Base-by-base conservation (phyloP, 1,284 basidiomycete genomes). In the Quambalaria eucalypti region DNA sequence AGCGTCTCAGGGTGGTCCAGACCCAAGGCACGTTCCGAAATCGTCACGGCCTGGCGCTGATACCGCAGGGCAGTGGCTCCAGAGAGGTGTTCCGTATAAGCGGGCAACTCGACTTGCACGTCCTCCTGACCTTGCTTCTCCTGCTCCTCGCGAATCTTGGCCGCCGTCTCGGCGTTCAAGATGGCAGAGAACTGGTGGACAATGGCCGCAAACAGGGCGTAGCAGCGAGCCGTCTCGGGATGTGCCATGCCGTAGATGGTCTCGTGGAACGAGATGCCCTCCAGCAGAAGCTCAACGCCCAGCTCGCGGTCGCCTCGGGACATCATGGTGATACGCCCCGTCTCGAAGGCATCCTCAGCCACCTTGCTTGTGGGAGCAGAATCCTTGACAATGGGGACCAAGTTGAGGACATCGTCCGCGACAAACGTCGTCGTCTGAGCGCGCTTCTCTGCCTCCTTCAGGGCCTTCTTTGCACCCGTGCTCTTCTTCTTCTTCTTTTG, bases 181-280 rank as follows among this genome's bases (percentile, higher is more conserved):
- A 62, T 52, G 16, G 60, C 57, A 3, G 62, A 61, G 52, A 66
- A 61, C 44, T 65, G 62, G 61, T 81, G 79, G 47, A 80, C 72
- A 8, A 79, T 76, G 53, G 77, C 76, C 4, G 79, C 77, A 64
- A 80, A 81, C 54, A 78, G 73, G 62, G 80, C 78, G 72, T 81
- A 82, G 55, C 79, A 79, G 10, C 77, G 71, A 0, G 80, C 80
- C 48, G 81, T 79, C 65, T 82, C 81, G 28, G 81, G 80, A 71
- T 83, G 82, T 23, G 82, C 78, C 21, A 81, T 74, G 2, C 81
- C 80, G 69, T 81, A 81, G 48, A 82, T 79, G 61, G 79, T 79
- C 76, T 83, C 81, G 76, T 80, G 81, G 56, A 80, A 77, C 64
- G 79, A 78, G 55, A 82, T 76, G 39, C 78, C 80, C 59, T 82